phyloP scores from a whole-genome alignment of 1,284 basidiomycete species.

The Fomitiporia mediterranea region DNA sequence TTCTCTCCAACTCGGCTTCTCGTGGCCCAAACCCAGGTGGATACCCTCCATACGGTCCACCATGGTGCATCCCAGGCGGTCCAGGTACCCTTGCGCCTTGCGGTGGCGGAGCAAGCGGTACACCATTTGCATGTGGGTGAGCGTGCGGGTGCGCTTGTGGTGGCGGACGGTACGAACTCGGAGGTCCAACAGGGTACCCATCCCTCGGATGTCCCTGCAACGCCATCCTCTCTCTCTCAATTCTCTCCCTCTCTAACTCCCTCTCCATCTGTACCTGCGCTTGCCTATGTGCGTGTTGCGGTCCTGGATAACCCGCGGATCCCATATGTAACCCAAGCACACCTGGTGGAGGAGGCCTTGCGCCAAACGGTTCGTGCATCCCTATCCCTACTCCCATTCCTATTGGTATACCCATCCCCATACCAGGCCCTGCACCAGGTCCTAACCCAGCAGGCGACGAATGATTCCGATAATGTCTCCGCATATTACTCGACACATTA shows the following conservation, averaged over 20 bases:
- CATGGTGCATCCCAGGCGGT: neutral
- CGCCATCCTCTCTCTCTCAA: neutral
- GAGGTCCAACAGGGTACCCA: neutral
- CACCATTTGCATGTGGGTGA: neutral
- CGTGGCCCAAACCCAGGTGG: neutral
- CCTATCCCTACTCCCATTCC: slow-evolving; percentile 7
- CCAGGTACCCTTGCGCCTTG: neutral
- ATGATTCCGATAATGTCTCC: slow-evolving; percentile 70
- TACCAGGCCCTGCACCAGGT: neutral
- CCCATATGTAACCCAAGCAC: neutral
- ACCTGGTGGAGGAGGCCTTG: neutral
- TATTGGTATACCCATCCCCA: slow-evolving; percentile 1
- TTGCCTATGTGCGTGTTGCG: neutral
- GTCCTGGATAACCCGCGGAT: neutral
- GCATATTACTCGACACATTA: slow-evolving; percentile 80
- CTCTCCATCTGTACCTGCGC: neutral
- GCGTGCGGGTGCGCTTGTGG: no score
- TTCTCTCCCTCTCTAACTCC: neutral
- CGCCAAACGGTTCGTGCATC: slow-evolving; percentile 3
- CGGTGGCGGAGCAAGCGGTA: neutral
- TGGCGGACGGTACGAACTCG: neutral
- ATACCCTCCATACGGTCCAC: neutral
- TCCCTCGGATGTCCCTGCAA: neutral
- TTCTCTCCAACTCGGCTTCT: neutral
- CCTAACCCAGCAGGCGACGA: slow-evolving; percentile 6